phyloP scores from a whole-genome alignment of 208 protist genomes.

The Sergeia podlipaevii region DNA sequence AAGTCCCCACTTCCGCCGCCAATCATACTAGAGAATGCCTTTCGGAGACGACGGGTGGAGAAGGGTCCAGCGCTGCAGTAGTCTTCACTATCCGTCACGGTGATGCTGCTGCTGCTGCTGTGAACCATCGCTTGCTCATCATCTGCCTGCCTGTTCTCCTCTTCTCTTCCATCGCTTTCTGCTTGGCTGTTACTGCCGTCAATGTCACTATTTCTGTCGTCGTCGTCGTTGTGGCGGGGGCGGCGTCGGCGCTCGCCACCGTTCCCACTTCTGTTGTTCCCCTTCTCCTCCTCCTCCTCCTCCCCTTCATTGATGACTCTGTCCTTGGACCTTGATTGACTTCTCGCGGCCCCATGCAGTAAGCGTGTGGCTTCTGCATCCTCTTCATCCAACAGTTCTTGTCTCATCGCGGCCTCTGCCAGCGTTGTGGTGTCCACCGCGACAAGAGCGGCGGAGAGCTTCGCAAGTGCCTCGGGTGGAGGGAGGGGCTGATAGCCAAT shows the following conservation, averaged over 20 bases:
- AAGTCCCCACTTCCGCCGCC: too few relatives aligned
- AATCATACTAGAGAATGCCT: too few relatives aligned
- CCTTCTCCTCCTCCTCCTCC: neutral
- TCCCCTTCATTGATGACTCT: neutral
- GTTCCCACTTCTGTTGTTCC: neutral
- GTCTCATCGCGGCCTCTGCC: constrained; percentile 19
- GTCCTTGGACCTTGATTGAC: neutral
- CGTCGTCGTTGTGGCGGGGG: neutral
- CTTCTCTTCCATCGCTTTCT: neutral
- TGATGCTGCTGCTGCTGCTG: too few relatives aligned
- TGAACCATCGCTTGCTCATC: too few relatives aligned
- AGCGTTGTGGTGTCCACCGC: constrained; percentile 34
- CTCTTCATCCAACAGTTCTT: constrained; percentile 29
- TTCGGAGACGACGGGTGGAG: too few relatives aligned
- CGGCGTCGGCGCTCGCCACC: neutral
- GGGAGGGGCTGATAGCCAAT: constrained; percentile 61
- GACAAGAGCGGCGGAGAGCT: constrained; percentile 49
- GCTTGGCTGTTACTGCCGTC: neutral
- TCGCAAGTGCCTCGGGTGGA: constrained; percentile 67
- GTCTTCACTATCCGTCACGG: too few relatives aligned
- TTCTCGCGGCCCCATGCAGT: neutral
- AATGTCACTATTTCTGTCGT: neutral
- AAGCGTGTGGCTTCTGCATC: constrained; percentile 1
- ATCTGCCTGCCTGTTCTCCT: too few relatives aligned
- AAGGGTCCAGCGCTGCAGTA: too few relatives aligned